Base-by-base conservation (phyloP, 2,329 filamentous ascomycete species). In the Xylariaceae sp. region DNA sequence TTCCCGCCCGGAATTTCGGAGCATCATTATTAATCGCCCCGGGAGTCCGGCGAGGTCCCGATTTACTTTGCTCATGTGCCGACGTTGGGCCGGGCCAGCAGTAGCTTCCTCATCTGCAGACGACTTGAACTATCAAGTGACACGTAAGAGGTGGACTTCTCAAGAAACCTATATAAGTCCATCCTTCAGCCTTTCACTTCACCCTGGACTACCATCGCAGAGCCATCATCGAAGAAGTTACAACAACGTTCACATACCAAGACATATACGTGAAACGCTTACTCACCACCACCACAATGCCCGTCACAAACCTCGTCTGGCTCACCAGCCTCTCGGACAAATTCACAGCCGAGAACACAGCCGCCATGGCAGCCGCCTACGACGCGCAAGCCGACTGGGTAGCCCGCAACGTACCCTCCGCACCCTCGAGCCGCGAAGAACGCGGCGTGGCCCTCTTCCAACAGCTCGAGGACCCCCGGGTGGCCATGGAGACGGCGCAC, bases 401-500 rank as follows among this genome's bases (percentile, higher is more conserved):
- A 37, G 69, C 74, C 15, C 55, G 45, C 39, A 67, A 73, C 57
- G 69, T 71, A 50, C 66, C 70, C 1, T 66, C 70, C 51, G 69
- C 75, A 15, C 76, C 75, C 49, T 70, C 70, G 47, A 70, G 73
- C 59, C 74, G 72, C 59, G 66, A 73, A 35, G 71, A 68, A 47
- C 72, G 73, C 17, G 70, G 73, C 23, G 68, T 68, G 2, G 69
- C 65, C 44, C 61, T 75, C 39, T 72, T 74, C 60, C 67, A 71
- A 47, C 73, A 76, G 63, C 51, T 72, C 58, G 72, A 75, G 50
- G 70, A 77, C 56, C 72, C 73, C 9, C 67, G 72, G 2, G 65
- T 68, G 34, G 60, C 77, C n/a, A 69, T 81, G 63, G 71, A 81
- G 62, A 76, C 75, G 3, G 75, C 78, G 15, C 72, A 74, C 9